Evolutionary conservation across 305 asterid species (phyloP), one percentile per base, ranked within the genome.

Genomic region (Solanum hybrid): DNA sequence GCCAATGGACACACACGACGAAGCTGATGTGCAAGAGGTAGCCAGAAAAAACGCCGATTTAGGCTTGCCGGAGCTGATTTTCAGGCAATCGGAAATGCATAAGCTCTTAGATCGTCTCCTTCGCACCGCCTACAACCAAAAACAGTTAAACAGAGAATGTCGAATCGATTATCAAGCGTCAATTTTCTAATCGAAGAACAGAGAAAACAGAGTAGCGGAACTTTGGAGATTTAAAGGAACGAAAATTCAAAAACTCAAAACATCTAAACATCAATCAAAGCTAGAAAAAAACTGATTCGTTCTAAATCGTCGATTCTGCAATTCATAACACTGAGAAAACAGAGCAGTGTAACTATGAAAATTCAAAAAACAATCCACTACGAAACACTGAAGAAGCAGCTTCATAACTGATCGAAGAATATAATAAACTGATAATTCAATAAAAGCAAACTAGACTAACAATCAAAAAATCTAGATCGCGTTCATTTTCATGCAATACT

Each of bases 31-130:
- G 87, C 88, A 94, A 37, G 98, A 95, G 31, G 85, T 78, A 78
- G 19, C 26, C 56, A 78, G 56, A 85, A 93, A 91, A 72, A 89
- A 93, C n/a, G 92, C 91, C 38, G 90, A 40, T 38, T 88, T 91
- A 3, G 90, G 92, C 91, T 89, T 88, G 90, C 60, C 75, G 76
- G 93, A 90, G 89, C 89, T 91, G 75, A 26, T 85, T 90, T 93
- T 94, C 95, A 88, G 91, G 92, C 89, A 84, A 36, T 90, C 85
- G 17, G 95, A 92, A 89, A 95, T 87, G 85, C 92, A 94, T 87
- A 93, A 89, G 88, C 91, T 92, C 94, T 91, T 95, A 4, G 99
- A 92, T 37, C 98, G 95, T 89, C 93, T 93, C 94, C 95, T 96
- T 80, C 93, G 92, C 91, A 93, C 98, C 37, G 94, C 93, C 99